A percentile compares a stretch with the other conserved stretches of the same genome.
These are phyloP conservation scores for Quercus wislizeni DNA, from an alignment of 306 rosid species.

Conservation along the genomic window DNA sequence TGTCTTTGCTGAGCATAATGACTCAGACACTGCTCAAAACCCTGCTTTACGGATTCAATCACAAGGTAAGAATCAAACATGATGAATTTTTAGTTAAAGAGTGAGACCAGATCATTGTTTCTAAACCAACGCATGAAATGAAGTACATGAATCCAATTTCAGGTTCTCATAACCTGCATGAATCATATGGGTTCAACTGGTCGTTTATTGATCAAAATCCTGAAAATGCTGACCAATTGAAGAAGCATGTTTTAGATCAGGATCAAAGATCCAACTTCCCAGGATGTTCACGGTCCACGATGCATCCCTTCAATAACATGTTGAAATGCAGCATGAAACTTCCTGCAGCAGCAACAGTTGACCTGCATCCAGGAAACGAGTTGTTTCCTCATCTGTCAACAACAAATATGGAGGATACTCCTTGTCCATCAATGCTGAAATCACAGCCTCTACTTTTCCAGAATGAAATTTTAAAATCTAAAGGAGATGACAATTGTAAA, in stretches of 20 bases:
- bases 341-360: conserved; percentile 24
- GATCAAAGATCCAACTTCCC: not conserved
- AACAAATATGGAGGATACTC: conserved; percentile 26
- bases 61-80: conserved; percentile 25
- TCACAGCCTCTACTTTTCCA: conserved; percentile 15
- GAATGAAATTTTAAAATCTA: conserved; percentile 37
- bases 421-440: conserved; percentile 17
- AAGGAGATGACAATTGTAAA: conserved; percentile 41
- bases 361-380: conserved; percentile 40
- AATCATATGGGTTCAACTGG: conserved; percentile 18
- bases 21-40: conserved; percentile 35
- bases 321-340: not conserved
- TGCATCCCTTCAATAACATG: not conserved
- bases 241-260: not conserved
- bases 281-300: not conserved
- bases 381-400: conserved; percentile 40
- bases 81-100: conserved; percentile 5
- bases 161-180: conserved; percentile 28
- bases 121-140: conserved; percentile 36
- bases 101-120: conserved; percentile 32
- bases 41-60: conserved; percentile 32
- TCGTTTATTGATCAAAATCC: conserved; percentile 20
- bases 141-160: conserved; percentile 43
- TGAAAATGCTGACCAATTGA: not conserved
- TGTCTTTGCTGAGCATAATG: conserved; percentile 31